These are phyloP conservation scores for Debaryomyces psychrophilus DNA, from an alignment of 1,139 yeast species.

Conservation along the genomic window DNA sequence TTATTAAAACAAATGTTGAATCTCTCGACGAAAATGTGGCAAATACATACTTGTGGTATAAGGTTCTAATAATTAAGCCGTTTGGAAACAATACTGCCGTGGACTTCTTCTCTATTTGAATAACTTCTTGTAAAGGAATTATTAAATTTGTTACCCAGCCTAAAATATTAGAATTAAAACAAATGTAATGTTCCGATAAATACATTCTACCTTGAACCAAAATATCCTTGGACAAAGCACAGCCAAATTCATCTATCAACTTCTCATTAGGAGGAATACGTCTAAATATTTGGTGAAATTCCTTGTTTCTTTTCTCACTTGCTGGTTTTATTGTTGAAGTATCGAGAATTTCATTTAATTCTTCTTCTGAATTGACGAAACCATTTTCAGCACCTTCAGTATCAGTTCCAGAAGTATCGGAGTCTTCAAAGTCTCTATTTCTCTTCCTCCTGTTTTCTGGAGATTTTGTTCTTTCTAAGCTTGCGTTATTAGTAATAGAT, in stretches of 20 bases:
- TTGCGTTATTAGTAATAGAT: conserved; percentile 18
- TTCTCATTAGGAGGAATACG: conserved; percentile 55
- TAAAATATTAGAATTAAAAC: conserved; percentile 72
- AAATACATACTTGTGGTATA: conserved; percentile 71
- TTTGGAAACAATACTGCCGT: conserved; percentile 78
- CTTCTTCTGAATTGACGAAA: conserved; percentile 15
- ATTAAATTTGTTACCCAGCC: conserved; percentile 72
- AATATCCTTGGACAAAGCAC: conserved; percentile 74
- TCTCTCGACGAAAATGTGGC: conserved; percentile 76
- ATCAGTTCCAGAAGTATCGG: conserved; percentile 1
- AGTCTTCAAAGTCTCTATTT: conserved; percentile 1
- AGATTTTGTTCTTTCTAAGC: conserved; percentile 15
- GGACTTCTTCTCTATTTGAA: conserved; percentile 69
- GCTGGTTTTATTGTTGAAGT: conserved; percentile 33
- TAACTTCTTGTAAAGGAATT: conserved; percentile 71
- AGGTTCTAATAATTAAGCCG: conserved; percentile 69
- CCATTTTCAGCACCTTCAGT: conserved; percentile 4
- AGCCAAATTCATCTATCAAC: conserved; percentile 65
- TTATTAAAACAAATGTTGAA: conserved; percentile 59
- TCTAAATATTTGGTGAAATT: conserved; percentile 65
- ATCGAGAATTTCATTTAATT: conserved; percentile 23
- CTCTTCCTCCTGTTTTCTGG: conserved; percentile 5
- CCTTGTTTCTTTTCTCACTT: conserved; percentile 53
- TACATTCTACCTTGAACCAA: conserved; percentile 73
- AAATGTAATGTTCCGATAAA: conserved; percentile 58